Base-by-base conservation (phyloP, 805 yeast genomes). In the Scheffersomyces ergatensis region DNA sequence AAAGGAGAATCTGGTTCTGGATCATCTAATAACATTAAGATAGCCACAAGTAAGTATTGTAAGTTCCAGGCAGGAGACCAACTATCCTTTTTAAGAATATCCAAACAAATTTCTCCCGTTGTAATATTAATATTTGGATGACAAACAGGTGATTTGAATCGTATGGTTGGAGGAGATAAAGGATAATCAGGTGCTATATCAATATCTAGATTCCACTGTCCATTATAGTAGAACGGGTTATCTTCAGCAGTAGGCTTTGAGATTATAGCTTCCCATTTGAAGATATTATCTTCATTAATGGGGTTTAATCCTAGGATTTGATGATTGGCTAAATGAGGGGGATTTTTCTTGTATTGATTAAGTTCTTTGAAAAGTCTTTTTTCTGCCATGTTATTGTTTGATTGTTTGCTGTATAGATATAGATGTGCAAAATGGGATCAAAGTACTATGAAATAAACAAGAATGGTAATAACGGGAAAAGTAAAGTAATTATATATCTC, bases 1-100 rank as follows among this genome's bases (percentile, higher is more conserved):
- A 85, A 59, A 0, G 92, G 92, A 31, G 85, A 78, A 45, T 80
- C 79, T 0, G 87, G 84, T 53, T 81, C 89, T 0, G 89, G 89
- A 37, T 78, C 77, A 33, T 73, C 76, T 7, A 84, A 52, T 13
- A 85, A 65, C 55, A 77, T 62, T 24, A 80, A 53, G 2, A 84
- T 72, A 1, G 88, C 88, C 14, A 75, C 70, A 34, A 82, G 63
- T 5, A 78, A 65, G 41, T 78, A 67, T 35, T 73, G 60, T 34
- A 85, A 53, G 39, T 80, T 76, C 86, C 89, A 84, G 1, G 86
- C 87, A 0, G 92, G 90, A 0, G 86, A 74, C 90, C 90, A 85
- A 44, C 68, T 68, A 14, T 65, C 73, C 33, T 47, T 55, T 40
- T 79, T 77, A 37, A 85, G 60, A 8, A 84, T 78, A 54, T 83